Percentiles rank a stretch among this genome's conserved stretches.
Evolutionary conservation across 148 eudicot genomes (phyloP).

Genomic region (Diospyros kaki): DNA sequence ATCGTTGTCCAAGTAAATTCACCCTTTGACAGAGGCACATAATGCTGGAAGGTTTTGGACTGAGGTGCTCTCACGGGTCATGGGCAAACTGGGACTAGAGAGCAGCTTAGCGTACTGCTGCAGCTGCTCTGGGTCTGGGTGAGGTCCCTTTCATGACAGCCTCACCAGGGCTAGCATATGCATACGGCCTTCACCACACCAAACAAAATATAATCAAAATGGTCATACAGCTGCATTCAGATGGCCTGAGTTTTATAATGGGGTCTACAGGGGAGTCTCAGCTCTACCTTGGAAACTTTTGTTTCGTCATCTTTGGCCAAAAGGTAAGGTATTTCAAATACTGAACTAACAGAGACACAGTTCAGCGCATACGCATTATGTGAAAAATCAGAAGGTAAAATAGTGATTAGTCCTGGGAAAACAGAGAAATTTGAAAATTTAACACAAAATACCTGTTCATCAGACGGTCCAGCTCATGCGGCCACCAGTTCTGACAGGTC

Average conservation of each 20-base stretch:
- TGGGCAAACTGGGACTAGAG: too few species aligned
- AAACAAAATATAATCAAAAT: conserved; percentile 11
- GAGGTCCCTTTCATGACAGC: conserved; percentile 28
- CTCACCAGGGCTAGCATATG: conserved; percentile 10
- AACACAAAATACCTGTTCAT: background rate
- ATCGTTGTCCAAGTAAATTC: too few species aligned
- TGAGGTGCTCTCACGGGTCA: too few species aligned
- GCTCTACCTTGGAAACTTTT: background rate
- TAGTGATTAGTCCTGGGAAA: background rate
- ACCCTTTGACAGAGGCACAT: too few species aligned
- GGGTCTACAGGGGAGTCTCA: background rate
- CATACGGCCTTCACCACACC: conserved; percentile 19
- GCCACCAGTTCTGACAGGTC: conserved; percentile 14
- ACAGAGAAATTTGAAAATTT: background rate
- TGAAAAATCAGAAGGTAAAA: background rate
- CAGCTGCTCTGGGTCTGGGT: background rate
- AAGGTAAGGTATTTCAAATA: too few species aligned
- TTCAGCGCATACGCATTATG: background rate
- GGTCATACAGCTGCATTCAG: background rate
- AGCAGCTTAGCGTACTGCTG: too few species aligned
- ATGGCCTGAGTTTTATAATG: background rate
- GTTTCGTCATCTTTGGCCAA: background rate
- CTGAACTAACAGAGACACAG: background rate
- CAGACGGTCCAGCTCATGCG: conserved; percentile 11
- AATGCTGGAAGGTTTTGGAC: too few species aligned